These are phyloP conservation scores for Allium fistulosum DNA, from an alignment of 106 monocot species.

Conservation along the genomic window DNA sequence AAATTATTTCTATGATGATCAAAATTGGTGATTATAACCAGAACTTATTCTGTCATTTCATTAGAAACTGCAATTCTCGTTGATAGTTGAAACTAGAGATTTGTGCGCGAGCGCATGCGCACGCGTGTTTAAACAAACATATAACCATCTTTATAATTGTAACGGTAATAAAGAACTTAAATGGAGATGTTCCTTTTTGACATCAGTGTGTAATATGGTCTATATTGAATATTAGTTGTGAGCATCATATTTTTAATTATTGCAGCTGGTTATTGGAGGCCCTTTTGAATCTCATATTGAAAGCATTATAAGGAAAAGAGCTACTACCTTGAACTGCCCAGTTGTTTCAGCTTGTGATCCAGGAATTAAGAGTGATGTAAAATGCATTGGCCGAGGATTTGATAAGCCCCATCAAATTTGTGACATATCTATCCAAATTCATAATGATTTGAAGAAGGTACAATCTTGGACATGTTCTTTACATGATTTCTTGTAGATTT, in stretches of 20 bases:
- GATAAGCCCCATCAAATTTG: conserved; percentile 52
- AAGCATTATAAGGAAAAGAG: conserved; percentile 57
- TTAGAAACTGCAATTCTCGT: too few relatives aligned
- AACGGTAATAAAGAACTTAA: too few relatives aligned
- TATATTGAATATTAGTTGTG: not conserved
- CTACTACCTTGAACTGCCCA: conserved; percentile 43
- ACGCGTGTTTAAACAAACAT: too few relatives aligned
- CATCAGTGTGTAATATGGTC: too few relatives aligned
- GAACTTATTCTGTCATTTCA: too few relatives aligned
- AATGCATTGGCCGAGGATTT: conserved; percentile 37
- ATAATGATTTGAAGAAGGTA: conserved; percentile 47
- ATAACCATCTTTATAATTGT: too few relatives aligned
- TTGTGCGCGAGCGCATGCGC: too few relatives aligned
- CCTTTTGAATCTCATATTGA: conserved; percentile 69
- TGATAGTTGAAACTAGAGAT: too few relatives aligned
- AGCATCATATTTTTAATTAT: not conserved
- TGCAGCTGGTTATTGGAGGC: conserved; percentile 85
- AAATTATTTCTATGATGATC: too few relatives aligned
- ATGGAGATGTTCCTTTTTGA: too few relatives aligned
- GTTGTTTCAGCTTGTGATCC: conserved; percentile 66
- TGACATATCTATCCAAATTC: conserved; percentile 47
- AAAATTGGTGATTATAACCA: too few relatives aligned
- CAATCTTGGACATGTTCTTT: not conserved
- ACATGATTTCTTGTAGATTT: too few relatives aligned
- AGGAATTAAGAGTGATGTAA: conserved; percentile 37